These are phyloP conservation scores for Penicillium italicum DNA, from an alignment of 2,329 filamentous ascomycete genomes.

Conservation along the genomic window DNA sequence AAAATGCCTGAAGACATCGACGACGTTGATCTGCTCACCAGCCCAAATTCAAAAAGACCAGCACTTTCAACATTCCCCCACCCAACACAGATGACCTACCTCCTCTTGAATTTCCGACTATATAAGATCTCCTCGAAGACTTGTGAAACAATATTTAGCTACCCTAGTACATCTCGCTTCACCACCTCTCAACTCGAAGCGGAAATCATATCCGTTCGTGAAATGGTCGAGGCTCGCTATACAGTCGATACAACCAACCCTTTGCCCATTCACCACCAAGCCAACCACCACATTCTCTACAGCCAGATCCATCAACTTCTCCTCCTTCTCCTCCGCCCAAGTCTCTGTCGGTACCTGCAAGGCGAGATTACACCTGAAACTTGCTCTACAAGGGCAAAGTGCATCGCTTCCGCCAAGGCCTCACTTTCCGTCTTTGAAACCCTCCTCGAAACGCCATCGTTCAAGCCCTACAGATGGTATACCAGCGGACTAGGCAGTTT, in stretches of 20 bases:
- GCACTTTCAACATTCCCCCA: slow-evolving; percentile 18
- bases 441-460: slow-evolving; percentile 30
- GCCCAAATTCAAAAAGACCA: slow-evolving; percentile 11
- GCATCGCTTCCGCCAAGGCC: slow-evolving; percentile 33
- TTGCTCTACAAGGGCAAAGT: slow-evolving; percentile 29
- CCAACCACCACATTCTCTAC: slow-evolving; percentile 42
- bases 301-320: slow-evolving; percentile 40
- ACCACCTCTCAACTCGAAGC: slow-evolving; percentile 27
- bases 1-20: slow-evolving; percentile 37
- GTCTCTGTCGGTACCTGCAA: slow-evolving; percentile 32
- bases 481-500: slow-evolving; percentile 40
- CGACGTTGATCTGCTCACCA: slow-evolving; percentile 34
- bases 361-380: slow-evolving; percentile 32
- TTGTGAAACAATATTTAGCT: slow-evolving; percentile 34
- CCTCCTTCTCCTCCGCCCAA: slow-evolving; percentile 38
- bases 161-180: slow-evolving; percentile 20
- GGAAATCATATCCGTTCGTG: slow-evolving; percentile 31
- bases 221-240: slow-evolving; percentile 32
- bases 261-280: slow-evolving; percentile 35
- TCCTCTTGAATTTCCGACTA: slow-evolving; percentile 38
- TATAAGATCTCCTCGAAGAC: slow-evolving; percentile 38
- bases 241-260: slow-evolving; percentile 24
- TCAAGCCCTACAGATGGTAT: slow-evolving; percentile 41
- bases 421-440: slow-evolving; percentile 35
- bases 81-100: slow-evolving; percentile 43